These are phyloP conservation scores for Coccomyxa sp. DNA, from an alignment of 139 green algal species.

Conservation along the genomic window DNA sequence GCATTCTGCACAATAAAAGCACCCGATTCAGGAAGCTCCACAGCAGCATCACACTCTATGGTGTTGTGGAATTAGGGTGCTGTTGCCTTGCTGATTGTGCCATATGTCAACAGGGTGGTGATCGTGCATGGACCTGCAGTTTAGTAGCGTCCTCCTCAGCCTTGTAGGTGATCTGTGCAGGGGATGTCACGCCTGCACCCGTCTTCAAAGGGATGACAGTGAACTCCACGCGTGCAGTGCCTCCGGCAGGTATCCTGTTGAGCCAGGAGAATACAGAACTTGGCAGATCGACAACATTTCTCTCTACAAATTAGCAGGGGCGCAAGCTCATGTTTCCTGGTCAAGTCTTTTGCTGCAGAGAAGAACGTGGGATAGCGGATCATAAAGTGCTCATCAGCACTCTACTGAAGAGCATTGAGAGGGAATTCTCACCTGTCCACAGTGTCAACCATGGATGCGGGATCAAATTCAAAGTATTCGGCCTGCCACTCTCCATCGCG, in stretches of 20 bases:
- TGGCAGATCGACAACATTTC: too few relatives aligned
- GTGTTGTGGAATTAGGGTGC: neutral
- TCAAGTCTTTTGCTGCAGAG: too few relatives aligned
- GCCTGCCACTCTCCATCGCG: neutral
- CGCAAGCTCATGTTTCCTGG: too few relatives aligned
- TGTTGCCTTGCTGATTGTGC: neutral
- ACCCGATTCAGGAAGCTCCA: neutral
- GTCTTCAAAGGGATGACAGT: neutral
- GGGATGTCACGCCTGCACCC: neutral
- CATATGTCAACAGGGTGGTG: neutral
- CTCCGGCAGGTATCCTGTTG: neutral
- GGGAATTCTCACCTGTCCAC: neutral
- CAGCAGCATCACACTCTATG: neutral
- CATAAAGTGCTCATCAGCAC: too few relatives aligned
- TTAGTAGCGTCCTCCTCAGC: neutral
- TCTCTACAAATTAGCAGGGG: too few relatives aligned
- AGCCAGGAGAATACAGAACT: neutral
- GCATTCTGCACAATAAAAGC: neutral
- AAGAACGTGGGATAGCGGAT: too few relatives aligned
- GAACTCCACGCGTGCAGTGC: neutral
- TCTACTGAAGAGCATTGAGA: too few relatives aligned
- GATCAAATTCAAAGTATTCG: neutral
- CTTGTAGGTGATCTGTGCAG: neutral
- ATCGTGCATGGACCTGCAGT: neutral
- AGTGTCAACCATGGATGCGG: neutral